Conservation (phyloP, 2,329 filamentous ascomycete species). For the Hortaea sp. region DNA sequence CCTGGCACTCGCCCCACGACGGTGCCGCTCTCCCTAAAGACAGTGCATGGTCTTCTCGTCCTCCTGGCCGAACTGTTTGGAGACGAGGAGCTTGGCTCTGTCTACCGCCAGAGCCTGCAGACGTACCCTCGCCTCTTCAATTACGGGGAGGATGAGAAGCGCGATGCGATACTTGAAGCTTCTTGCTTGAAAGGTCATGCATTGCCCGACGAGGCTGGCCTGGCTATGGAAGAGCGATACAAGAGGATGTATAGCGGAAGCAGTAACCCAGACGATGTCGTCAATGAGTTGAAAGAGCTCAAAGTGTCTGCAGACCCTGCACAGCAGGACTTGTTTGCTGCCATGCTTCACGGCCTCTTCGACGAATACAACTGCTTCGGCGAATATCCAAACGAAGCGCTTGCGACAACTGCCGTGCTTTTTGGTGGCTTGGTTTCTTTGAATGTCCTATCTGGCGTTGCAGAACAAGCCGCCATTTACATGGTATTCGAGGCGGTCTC, state of each 20-base stretch:
- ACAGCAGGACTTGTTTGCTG: slow-evolving; percentile 91
- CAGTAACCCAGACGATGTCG: slow-evolving; percentile 73
- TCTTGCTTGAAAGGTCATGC: slow-evolving; percentile 57
- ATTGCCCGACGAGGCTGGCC: slow-evolving; percentile 67
- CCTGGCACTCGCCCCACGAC: slow-evolving; percentile 52
- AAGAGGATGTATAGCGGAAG: slow-evolving; percentile 96
- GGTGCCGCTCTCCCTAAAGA: slow-evolving; percentile 72
- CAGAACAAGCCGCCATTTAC: slow-evolving; percentile 83
- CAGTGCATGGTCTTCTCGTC: slow-evolving; percentile 68
- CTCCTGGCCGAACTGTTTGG: slow-evolving; percentile 55
- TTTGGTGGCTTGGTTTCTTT: slow-evolving; percentile 86
- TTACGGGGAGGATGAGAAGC: slow-evolving; percentile 67
- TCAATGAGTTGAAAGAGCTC: slow-evolving; percentile 73
- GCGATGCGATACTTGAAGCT: slow-evolving; percentile 79
- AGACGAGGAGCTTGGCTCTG: slow-evolving; percentile 62
- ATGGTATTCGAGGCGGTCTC: slow-evolving; percentile 97
- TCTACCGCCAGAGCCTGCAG: slow-evolving; percentile 82
- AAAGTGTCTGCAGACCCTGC: slow-evolving; percentile 75
- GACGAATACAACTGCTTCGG: slow-evolving; percentile 95
- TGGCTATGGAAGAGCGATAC: slow-evolving; percentile 93
- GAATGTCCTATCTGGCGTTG: slow-evolving; percentile 79
- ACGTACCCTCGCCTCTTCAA: slow-evolving; percentile 93
- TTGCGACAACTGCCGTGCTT: slow-evolving; percentile 89
- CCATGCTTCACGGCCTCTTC: slow-evolving; percentile 96
- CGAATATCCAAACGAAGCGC: slow-evolving; percentile 89